Conservation (phyloP, 2,329 filamentous ascomycete species). For the Ophiostoma quercus region DNA sequence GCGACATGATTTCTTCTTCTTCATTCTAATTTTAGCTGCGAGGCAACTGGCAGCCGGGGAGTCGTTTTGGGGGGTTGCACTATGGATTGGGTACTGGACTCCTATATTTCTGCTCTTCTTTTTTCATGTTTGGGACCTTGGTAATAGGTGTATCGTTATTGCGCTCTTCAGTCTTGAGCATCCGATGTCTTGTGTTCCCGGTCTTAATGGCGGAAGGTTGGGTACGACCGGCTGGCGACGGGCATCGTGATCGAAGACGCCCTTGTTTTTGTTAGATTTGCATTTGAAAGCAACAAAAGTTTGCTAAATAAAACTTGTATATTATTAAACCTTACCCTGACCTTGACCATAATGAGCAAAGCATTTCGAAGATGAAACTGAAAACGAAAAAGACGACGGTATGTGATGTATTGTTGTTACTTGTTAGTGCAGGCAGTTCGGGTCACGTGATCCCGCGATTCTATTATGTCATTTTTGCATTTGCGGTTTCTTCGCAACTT, state of each 20-base stretch:
- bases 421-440: too few relatives aligned
- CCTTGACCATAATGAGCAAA: too few relatives aligned
- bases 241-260: neutral
- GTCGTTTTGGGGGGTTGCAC: constrained; percentile 4
- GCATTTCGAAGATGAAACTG: too few relatives aligned
- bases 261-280: neutral
- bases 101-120: constrained; percentile 7
- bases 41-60: constrained; percentile 1
- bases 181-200: neutral
- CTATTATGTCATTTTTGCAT: neutral
- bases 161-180: neutral
- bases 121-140: neutral
- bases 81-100: neutral
- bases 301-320: neutral
- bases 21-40: constrained; percentile 8
- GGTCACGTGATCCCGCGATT: neutral
- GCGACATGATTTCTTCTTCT: neutral
- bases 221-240: neutral
- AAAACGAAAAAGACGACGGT: too few relatives aligned
- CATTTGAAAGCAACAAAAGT: neutral
- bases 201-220: neutral
- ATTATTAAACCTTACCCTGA: neutral
- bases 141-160: neutral
- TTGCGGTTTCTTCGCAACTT: neutral
- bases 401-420: too few relatives aligned